These are phyloP conservation scores for Barbarea vulgaris DNA, from an alignment of 345 rosid species.

Conservation along the genomic window DNA sequence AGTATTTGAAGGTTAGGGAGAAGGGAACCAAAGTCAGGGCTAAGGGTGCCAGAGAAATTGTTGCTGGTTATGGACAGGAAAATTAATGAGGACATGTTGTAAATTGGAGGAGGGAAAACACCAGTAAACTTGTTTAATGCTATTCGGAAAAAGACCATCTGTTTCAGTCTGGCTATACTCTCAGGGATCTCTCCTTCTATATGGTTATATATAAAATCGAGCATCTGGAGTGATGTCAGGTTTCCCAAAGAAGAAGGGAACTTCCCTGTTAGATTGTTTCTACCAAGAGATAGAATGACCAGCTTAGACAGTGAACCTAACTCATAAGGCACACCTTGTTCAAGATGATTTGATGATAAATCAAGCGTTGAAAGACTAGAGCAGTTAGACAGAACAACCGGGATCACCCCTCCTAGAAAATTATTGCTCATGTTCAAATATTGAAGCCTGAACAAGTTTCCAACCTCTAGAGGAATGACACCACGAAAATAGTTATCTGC, in stretches of 20 bases:
- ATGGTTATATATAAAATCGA: slow-evolving; percentile 27
- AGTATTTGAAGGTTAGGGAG: slow-evolving; percentile 35
- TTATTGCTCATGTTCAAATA: slow-evolving; percentile 30
- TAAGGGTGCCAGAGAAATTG: slow-evolving; percentile 29
- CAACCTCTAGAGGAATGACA: slow-evolving; percentile 26
- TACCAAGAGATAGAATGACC: slow-evolving; percentile 21
- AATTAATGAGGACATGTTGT: slow-evolving; percentile 24
- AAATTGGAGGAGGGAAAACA: slow-evolving; percentile 31
- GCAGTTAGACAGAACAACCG: slow-evolving; percentile 23
- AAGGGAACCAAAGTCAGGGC: slow-evolving; percentile 30
- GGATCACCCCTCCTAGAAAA: slow-evolving; percentile 31
- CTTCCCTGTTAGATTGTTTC: slow-evolving; percentile 31
- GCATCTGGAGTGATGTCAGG: slow-evolving; percentile 29
- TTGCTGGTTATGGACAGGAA: slow-evolving; percentile 31
- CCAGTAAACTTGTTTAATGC: slow-evolving; percentile 32
- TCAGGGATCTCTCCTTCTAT: slow-evolving; percentile 37
- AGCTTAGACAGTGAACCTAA: slow-evolving; percentile 22
- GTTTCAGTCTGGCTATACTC: slow-evolving; percentile 27
- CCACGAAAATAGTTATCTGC: slow-evolving; percentile 24
- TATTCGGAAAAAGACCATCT: slow-evolving; percentile 29
- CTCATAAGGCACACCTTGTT: slow-evolving; percentile 23
- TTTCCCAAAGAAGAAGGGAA: slow-evolving; percentile 37
- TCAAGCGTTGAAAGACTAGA: slow-evolving; percentile 31
- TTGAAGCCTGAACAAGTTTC: slow-evolving; percentile 28
- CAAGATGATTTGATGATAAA: slow-evolving; percentile 33